Conservation (phyloP, 2,329 filamentous ascomycete genomes). For the Fusarium aywerte region DNA sequence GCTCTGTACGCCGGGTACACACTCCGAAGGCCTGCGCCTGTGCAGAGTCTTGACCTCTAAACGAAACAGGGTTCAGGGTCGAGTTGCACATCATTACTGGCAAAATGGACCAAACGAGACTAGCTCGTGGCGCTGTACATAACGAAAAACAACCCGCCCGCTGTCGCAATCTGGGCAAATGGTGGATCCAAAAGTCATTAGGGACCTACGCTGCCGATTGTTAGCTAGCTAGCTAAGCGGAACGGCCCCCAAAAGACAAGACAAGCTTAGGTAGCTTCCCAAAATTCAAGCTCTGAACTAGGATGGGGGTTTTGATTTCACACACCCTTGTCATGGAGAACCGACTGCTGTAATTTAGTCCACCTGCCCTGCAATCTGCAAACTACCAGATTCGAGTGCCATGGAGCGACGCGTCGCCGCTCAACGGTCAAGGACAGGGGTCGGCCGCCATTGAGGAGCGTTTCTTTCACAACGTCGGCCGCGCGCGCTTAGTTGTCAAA, state of each 20-base stretch:
- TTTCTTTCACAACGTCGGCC: constrained; percentile 15
- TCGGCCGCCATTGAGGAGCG: constrained; percentile 30
- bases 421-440: constrained; percentile 32
- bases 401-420: constrained; percentile 35
- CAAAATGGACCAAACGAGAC: constrained; percentile 16
- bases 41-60: too few species aligned
- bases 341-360: neutral
- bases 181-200: constrained; percentile 4
- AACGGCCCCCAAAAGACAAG: constrained; percentile 17
- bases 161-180: neutral
- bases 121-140: neutral
- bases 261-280: neutral
- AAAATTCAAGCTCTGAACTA: neutral
- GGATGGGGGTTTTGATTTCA: neutral
- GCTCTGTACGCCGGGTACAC: too few species aligned
- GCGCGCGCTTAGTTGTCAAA: constrained; percentile 29
- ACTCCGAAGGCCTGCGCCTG: constrained; percentile 29
- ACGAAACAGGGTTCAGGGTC: constrained; percentile 12
- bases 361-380: neutral
- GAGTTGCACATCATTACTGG: constrained; percentile 22
- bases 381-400: constrained; percentile 16
- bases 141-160: neutral
- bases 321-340: neutral
- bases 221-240: neutral
- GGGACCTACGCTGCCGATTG: constrained; percentile 19